Evolutionary conservation across 306 rosid genomes (phyloP).

Genomic region (Oxytropis ochrocephala): DNA sequence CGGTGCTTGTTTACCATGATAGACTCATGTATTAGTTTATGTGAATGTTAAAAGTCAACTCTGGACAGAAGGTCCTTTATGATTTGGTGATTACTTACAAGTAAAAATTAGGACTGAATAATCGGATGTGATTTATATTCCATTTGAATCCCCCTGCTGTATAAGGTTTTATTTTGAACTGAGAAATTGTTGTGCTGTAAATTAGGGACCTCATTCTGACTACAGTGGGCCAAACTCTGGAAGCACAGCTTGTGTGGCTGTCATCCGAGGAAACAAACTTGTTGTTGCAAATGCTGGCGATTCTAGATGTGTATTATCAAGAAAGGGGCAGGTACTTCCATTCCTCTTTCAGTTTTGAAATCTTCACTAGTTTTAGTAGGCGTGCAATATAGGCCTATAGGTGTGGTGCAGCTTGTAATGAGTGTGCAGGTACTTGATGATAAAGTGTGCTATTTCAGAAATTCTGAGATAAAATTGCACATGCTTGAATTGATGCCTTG

Average conservation of each 20-base stretch:
- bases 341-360: background rate
- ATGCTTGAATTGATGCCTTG: background rate
- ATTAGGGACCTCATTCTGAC: conserved; percentile 94
- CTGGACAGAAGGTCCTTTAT: conserved; percentile 7
- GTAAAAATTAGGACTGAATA: background rate
- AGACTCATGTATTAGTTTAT: background rate
- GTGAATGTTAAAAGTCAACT: background rate
- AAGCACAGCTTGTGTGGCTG: conserved; percentile 91
- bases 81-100: background rate
- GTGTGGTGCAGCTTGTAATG: background rate
- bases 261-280: conserved; percentile 58
- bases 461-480: background rate
- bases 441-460: conserved; percentile 2
- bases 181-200: conserved; percentile 27
- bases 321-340: conserved; percentile 82
- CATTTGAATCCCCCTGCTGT: background rate
- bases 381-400: background rate
- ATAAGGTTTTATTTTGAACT: conserved; percentile 15
- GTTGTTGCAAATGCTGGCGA: conserved; percentile 97
- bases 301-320: conserved; percentile 84
- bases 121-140: background rate
- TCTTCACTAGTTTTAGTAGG: background rate
- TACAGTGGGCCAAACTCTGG: conserved; percentile 83
- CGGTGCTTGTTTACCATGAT: conserved; percentile 1
- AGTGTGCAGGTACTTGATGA: conserved; percentile 9